These are phyloP conservation scores for Trichoderma aggressivum DNA, from an alignment of 2,329 filamentous ascomycete species.

Conservation along the genomic window DNA sequence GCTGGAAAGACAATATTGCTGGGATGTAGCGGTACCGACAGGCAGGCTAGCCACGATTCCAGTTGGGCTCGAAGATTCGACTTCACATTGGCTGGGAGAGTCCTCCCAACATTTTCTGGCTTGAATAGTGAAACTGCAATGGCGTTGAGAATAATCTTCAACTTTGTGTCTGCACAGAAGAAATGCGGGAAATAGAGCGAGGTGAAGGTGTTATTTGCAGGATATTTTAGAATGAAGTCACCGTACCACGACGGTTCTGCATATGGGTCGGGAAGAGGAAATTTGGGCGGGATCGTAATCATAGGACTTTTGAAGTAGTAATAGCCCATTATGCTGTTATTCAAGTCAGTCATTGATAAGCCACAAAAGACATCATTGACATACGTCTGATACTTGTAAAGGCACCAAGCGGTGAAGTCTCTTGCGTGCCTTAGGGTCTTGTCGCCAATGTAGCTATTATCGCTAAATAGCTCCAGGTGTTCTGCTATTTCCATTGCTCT, in stretches of 20 bases:
- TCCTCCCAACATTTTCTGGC: conserved; percentile 10
- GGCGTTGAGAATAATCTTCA: conserved; percentile 31
- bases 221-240: conserved; percentile 32
- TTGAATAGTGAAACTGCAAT: conserved; percentile 13
- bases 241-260: conserved; percentile 28
- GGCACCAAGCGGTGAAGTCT: conserved; percentile 33
- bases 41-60: conserved; percentile 21
- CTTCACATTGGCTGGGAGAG: conserved; percentile 15
- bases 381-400: conserved; percentile 34
- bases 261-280: conserved; percentile 26
- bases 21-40: conserved; percentile 20
- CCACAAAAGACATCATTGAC: background rate
- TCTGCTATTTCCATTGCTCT: conserved; percentile 31
- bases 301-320: conserved; percentile 22
- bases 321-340: background rate
- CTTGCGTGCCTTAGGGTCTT: conserved; percentile 3
- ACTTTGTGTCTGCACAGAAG: conserved; percentile 26
- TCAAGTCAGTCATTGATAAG: background rate
- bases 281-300: conserved; percentile 26
- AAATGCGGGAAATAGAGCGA: conserved; percentile 25
- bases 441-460: background rate
- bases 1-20: conserved; percentile 27
- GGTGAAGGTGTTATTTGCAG: conserved; percentile 21
- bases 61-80: conserved; percentile 25
- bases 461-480: conserved; percentile 28